phyloP scores from a whole-genome alignment of 176 grass and related monocot species.

The Eragrostis nindensis region DNA sequence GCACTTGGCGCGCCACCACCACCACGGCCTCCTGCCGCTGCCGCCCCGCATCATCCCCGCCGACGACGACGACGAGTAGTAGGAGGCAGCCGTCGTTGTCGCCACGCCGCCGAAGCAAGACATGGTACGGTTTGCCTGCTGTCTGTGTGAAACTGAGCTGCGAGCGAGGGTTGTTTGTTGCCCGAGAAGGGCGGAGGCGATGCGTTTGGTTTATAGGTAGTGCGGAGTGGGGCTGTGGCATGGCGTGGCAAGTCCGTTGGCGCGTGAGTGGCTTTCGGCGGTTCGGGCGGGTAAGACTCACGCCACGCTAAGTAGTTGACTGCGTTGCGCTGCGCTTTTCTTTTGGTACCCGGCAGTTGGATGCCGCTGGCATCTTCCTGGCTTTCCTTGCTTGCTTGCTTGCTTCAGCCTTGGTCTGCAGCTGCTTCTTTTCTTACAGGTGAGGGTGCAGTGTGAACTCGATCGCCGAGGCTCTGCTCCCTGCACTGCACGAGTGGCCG shows the following conservation, averaged over 20 bases:
- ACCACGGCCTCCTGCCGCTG: slow-evolving; percentile 5
- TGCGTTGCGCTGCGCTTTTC: neutral
- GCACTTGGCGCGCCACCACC: slow-evolving; percentile 52
- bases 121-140: slow-evolving; percentile 19
- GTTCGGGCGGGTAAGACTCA: slow-evolving; percentile 54
- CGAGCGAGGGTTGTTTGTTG: neutral
- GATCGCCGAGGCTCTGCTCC: neutral
- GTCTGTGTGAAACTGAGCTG: neutral
- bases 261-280: slow-evolving; percentile 46
- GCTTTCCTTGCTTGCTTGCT: neutral
- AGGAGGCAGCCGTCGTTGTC: neutral
- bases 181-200: neutral
- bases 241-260: slow-evolving; percentile 5
- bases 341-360: slow-evolving; percentile 17
- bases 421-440: neutral
- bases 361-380: neutral
- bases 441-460: neutral
- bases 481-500: neutral
- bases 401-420: neutral
- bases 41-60: neutral
- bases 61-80: slow-evolving; percentile 2
- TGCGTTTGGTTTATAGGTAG: neutral
- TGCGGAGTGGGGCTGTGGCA: neutral
- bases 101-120: slow-evolving; percentile 45
- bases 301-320: slow-evolving; percentile 39